Evolutionary conservation across 768 basidiomycete genomes (phyloP), one percentile per base, ranked within the genome.

Genomic region (Mycena sanguinolenta): DNA sequence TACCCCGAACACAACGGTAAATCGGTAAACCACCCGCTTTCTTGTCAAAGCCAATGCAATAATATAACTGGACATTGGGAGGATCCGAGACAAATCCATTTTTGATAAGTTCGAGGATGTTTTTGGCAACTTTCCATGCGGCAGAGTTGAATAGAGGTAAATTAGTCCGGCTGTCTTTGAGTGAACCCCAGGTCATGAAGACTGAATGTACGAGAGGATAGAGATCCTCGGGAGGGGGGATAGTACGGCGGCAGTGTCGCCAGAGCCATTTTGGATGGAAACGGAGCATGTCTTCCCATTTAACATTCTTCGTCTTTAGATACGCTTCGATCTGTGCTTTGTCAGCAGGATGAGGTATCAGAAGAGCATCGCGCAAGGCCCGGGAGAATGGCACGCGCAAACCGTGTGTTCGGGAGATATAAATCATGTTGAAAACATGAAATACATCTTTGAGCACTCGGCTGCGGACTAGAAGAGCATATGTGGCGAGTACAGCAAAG

Each of bases 61-160:
- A 52, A 44, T 80, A 82, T 0, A 82, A 69, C 2, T 67, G 30
- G 52, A 80, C 65, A 25, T 75, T 76, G 21, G 78, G 77, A 0
- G 81, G 79, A 71, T 83, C 82, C 13, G 80, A 82, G 3, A 80
- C 4, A 53, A 71, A 76, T 0, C 78, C 81, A 16, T 63, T 39
- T 1, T 63, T n/a, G 12, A 80, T 74, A 16, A 77, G 52, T 49
- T 77, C 69, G 13, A 77, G 65, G 44, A 77, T 67, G 34, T 75
- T 76, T 52, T 70, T 65, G 13, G 67, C 71, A 5, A 72, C 49
- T 3, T 55, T 39, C 71, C 71, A 69, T 19, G 67, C 71, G 12
- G 67, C 46, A n/a, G 66, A 57, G 16, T 67, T 66, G n/a, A 77
- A 77, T 1, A 76, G 8, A 1, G 74, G 65, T 1, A 77, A 60